Evolutionary conservation across 495 filamentous ascomycete genomes (phyloP), one percentile per base, ranked within the genome.

Genomic region (Diplogelasinospora grovesii): DNA sequence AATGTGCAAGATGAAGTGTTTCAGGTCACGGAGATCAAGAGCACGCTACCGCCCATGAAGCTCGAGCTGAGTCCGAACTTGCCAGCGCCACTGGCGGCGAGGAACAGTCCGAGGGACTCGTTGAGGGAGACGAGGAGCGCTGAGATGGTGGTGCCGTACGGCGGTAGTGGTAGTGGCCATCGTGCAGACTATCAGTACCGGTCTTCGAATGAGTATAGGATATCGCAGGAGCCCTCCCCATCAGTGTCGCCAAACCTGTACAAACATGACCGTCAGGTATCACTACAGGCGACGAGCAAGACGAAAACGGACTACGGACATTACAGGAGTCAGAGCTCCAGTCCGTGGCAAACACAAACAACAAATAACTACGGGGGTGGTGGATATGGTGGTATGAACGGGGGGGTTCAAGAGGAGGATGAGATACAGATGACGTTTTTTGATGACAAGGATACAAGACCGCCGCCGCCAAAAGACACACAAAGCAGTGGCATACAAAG

Each of bases 31-130:
- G 83, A 98, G 62, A 68, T 95, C 23, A 79, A 89, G 54, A 89
- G 83, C 8, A 95, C 89, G 3, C 64, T 95, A 13, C 89, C 89
- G 34, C 84, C 89, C 1, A 89, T 95, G 70, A 89, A 89, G 51
- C 69, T 95, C 31, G 75, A 89, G 37, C 48, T 81, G 34, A 70
- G 70, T 29, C 52, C 63, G 21, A 43, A 50, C 16, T 49, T 48
- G n/a, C 43, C 60, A 8, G 31, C 46, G 13, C 37, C 49, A n/a
- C 45, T 54, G 13, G 30, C 49, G 49, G 39, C 51, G 50, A 36
- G 46, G 41, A 44, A 56, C 6, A n/a, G n/a, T n/a, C 52, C 64
- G 14, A 54, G 68, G 8, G 53, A 66, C 6, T 58, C 52, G 8
- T 53, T 74, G 11, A 66, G 73, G 23, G 66, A 71, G 45, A 64